A percentile compares a stretch with the other conserved stretches of the same genome.
phyloP scores from a whole-genome alignment of 2,329 filamentous ascomycete genomes.

The Colletotrichum falcatum region DNA sequence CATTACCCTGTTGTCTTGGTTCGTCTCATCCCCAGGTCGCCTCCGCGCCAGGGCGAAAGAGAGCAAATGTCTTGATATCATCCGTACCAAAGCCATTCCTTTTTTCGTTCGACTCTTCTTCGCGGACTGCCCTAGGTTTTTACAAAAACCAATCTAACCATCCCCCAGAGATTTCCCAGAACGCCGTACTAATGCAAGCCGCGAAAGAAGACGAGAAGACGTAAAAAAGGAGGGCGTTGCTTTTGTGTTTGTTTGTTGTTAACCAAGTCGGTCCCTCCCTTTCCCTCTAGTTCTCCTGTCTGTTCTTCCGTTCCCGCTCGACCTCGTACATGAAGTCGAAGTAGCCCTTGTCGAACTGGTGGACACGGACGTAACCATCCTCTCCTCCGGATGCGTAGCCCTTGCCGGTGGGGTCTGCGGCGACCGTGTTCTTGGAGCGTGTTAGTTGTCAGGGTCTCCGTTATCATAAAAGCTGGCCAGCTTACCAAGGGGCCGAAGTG shows the following conservation, averaged over 20 bases:
- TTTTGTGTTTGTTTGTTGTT: constrained; percentile 27
- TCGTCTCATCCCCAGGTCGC: constrained; percentile 26
- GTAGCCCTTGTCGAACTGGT: constrained; percentile 98
- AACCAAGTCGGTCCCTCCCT: constrained; percentile 19
- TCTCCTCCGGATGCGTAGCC: constrained; percentile 96
- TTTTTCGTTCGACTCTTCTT: constrained; percentile 33
- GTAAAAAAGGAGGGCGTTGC: constrained; percentile 18
- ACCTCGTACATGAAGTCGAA: constrained; percentile 99
- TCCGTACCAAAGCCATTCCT: constrained; percentile 34
- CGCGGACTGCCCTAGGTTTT: constrained; percentile 42
- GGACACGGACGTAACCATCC: constrained; percentile 97
- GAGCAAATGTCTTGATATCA: constrained; percentile 27
- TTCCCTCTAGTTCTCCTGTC: constrained; percentile 38
- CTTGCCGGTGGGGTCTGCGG: constrained; percentile 90
- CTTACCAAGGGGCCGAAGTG: constrained; percentile 89
- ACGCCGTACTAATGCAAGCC: constrained; percentile 59
- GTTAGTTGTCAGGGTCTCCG: constrained; percentile 14
- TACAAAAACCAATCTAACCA: constrained; percentile 41
- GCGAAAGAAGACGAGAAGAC: constrained; percentile 46
- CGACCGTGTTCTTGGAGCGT: constrained; percentile 80
- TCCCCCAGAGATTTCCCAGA: constrained; percentile 46
- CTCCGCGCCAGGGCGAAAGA: constrained; percentile 16
- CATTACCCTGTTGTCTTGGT: constrained; percentile 36
- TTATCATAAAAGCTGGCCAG: constrained; percentile 3
- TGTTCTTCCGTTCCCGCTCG: constrained; percentile 80